Evolutionary conservation across 176 grass and related monocot species (phyloP).

Genomic region (Oryza nivara): DNA sequence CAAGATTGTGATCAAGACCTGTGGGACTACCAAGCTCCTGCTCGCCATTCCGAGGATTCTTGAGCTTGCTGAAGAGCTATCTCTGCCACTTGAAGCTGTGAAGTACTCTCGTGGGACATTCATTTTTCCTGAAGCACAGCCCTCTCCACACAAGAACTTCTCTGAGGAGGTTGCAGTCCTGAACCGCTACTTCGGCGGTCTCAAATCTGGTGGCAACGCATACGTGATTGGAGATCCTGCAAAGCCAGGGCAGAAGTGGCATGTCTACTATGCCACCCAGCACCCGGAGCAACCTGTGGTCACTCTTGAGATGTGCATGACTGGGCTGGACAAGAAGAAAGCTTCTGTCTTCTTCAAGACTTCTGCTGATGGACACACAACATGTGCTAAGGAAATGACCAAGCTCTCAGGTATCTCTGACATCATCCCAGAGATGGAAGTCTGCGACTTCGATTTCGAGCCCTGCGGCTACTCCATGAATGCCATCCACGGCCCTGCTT

Average conservation of each 20-base stretch:
- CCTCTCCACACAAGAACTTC: conserved; percentile 57
- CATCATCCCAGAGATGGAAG: conserved; percentile 57
- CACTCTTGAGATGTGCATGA: conserved; percentile 67
- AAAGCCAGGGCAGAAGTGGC: conserved; percentile 49
- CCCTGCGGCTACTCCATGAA: conserved; percentile 68
- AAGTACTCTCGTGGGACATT: conserved; percentile 65
- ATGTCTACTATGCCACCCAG: conserved; percentile 53
- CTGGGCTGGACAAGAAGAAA: conserved; percentile 44
- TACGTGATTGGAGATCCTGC: conserved; percentile 54
- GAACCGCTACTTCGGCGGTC: conserved; percentile 46
- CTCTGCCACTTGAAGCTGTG: conserved; percentile 41
- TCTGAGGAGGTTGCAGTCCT: conserved; percentile 52
- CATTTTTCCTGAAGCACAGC: conserved; percentile 61
- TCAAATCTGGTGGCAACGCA: conserved; percentile 52
- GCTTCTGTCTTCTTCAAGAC: conserved; percentile 60
- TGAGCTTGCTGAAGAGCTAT: conserved; percentile 48
- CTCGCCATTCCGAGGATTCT: conserved; percentile 55
- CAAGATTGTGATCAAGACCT: conserved; percentile 72
- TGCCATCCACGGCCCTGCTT: conserved; percentile 43
- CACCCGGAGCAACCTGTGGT: conserved; percentile 44
- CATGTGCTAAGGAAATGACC: conserved; percentile 54
- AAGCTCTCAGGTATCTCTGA: conserved; percentile 57
- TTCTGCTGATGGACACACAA: conserved; percentile 39
- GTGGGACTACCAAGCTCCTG: conserved; percentile 66
- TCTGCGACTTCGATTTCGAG: conserved; percentile 58